Conservation (phyloP, 805 yeast species). For the Kluyveromyces nonfermentans region DNA sequence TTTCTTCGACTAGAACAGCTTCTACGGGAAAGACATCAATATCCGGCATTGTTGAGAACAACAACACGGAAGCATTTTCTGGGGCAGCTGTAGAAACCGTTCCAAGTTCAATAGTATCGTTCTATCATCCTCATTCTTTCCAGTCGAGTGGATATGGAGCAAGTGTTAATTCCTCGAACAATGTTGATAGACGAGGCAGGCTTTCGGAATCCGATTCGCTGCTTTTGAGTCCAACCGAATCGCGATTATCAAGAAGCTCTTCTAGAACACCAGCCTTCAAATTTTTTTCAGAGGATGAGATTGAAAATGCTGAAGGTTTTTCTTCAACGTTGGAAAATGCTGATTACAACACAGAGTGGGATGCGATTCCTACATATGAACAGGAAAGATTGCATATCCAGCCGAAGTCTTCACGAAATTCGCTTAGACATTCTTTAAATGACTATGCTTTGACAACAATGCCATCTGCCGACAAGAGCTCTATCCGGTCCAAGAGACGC, state of each 20-base stretch:
- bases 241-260: constrained; percentile 27
- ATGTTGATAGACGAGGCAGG: constrained; percentile 24
- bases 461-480: constrained; percentile 10
- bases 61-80: constrained; percentile 60
- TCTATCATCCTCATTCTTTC: constrained; percentile 60
- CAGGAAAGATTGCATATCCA: constrained; percentile 33
- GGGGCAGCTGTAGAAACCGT: constrained; percentile 71
- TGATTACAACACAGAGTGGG: constrained; percentile 73
- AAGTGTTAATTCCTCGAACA: constrained; percentile 18
- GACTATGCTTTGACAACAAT: constrained; percentile 9
- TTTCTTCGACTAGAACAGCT: constrained; percentile 27
- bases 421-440: constrained; percentile 14
- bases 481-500: background rate
- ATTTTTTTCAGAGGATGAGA: constrained; percentile 76
- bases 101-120: constrained; percentile 69
- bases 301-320: constrained; percentile 75
- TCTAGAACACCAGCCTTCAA: constrained; percentile 45
- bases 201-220: constrained; percentile 24
- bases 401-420: constrained; percentile 18
- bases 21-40: constrained; percentile 27
- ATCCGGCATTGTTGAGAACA: constrained; percentile 38
- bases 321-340: constrained; percentile 66
- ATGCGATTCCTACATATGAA: constrained; percentile 39
- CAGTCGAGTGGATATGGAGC: constrained; percentile 20
- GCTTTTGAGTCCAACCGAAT: constrained; percentile 21